Evolutionary conservation across 257 asterid genomes (phyloP).

Genomic region (Catharanthus roseus): DNA sequence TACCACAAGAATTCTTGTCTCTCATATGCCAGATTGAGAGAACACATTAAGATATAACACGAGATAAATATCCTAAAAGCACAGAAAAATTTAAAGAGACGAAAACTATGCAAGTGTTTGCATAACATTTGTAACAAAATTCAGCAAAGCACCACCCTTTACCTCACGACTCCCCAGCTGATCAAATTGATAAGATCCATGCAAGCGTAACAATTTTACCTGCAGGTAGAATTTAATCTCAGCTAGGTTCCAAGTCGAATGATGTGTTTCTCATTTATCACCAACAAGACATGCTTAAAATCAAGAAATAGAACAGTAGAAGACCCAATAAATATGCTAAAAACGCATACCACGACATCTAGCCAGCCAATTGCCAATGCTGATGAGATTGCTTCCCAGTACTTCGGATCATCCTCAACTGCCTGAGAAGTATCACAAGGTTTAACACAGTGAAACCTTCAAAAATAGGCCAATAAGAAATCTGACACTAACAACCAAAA

Average conservation of each 20-base stretch:
- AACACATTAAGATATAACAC: background rate
- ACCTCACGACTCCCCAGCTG: slow-evolving; percentile 95
- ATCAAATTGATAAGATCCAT: slow-evolving; percentile 77
- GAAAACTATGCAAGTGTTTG: background rate
- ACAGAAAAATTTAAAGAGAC: background rate
- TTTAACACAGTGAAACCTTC: background rate
- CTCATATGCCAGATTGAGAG: background rate
- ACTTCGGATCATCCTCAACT: slow-evolving; percentile 78
- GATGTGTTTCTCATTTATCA: background rate
- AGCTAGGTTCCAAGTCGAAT: background rate
- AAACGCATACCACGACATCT: slow-evolving; percentile 64
- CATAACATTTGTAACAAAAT: background rate
- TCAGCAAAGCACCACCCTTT: slow-evolving; percentile 1
- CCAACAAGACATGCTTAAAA: background rate
- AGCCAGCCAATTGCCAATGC: slow-evolving; percentile 97
- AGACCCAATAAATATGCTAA: background rate
- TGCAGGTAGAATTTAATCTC: slow-evolving; percentile 25
- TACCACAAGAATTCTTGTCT: background rate
- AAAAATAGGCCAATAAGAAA: background rate
- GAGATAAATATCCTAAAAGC: background rate
- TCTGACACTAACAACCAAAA: background rate
- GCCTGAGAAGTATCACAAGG: slow-evolving; percentile 36
- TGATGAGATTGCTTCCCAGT: slow-evolving; percentile 86
- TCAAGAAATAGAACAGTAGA: background rate
- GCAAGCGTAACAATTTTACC: slow-evolving; percentile 84